Conservation (phyloP, 225 moss, liverwort and hornwort species). For the Physcomitrium patens region DNA sequence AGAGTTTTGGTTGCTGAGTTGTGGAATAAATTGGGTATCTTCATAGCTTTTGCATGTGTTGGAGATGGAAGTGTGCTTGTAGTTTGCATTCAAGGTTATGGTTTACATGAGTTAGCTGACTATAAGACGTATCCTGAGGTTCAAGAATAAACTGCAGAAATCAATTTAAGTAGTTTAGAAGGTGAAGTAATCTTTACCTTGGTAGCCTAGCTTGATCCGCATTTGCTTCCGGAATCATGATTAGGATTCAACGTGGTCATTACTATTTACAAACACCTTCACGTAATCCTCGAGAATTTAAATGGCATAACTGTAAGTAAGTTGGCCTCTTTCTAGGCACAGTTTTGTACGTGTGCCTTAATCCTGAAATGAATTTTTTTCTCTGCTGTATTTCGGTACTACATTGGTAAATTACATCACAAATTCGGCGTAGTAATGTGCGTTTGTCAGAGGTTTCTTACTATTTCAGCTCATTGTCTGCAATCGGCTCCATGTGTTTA, state of each 20-base stretch:
- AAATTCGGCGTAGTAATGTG: background rate
- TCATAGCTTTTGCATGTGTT: background rate
- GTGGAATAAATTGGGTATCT: background rate
- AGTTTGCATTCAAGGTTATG: slow-evolving; percentile 26
- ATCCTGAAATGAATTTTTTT: slow-evolving; percentile 24
- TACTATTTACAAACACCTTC: slow-evolving; percentile 22
- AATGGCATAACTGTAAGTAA: slow-evolving; percentile 24
- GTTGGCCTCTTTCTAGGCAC: slow-evolving; percentile 20
- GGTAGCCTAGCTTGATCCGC: slow-evolving; percentile 19
- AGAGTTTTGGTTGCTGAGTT: slow-evolving; percentile 39
- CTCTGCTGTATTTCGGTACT: slow-evolving; percentile 25
- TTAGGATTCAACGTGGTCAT: slow-evolving; percentile 22
- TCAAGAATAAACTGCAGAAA: slow-evolving; percentile 8
- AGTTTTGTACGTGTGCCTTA: slow-evolving; percentile 38
- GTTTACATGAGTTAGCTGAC: slow-evolving; percentile 22
- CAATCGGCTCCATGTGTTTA: too few relatives aligned
- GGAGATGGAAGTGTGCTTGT: slow-evolving; percentile 21
- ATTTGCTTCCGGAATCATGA: slow-evolving; percentile 27
- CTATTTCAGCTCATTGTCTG: too few relatives aligned
- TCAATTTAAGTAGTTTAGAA: slow-evolving; percentile 28
- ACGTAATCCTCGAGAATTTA: slow-evolving; percentile 25
- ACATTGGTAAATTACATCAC: background rate
- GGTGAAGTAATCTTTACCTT: slow-evolving; percentile 28
- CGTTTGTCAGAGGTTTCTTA: too few relatives aligned
- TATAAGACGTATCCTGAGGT: slow-evolving; percentile 30